Evolutionary conservation across 1,284 basidiomycete genomes (phyloP).

Genomic region (Pulveroboletus sp.): DNA sequence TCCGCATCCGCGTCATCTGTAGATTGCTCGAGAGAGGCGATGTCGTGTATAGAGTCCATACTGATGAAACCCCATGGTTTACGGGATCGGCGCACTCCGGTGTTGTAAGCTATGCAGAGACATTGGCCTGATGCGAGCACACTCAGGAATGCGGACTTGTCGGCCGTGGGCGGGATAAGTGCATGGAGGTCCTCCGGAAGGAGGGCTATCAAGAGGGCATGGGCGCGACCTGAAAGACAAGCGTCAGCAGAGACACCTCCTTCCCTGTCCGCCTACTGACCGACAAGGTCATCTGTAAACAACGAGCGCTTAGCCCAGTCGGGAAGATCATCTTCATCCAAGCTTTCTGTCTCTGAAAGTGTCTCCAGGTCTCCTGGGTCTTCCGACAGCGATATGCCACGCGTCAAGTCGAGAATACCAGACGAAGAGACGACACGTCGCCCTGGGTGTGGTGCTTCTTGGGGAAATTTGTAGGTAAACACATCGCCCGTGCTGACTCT

Average conservation of each 20-base stretch:
- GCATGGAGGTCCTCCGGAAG: conserved; percentile 49
- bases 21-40: conserved; percentile 59
- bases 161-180: conserved; percentile 44
- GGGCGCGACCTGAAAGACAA: conserved; percentile 52
- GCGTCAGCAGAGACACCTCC: not conserved
- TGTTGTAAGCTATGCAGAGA: conserved; percentile 80
- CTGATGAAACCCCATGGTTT: conserved; percentile 89
- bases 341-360: conserved; percentile 51
- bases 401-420: conserved; percentile 53
- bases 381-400: conserved; percentile 50
- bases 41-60: conserved; percentile 75
- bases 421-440: conserved; percentile 52
- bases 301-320: conserved; percentile 66
- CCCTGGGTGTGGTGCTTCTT: conserved; percentile 24
- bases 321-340: conserved; percentile 54
- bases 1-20: conserved; percentile 41
- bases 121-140: conserved; percentile 76
- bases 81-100: conserved; percentile 72
- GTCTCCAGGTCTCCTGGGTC: conserved; percentile 58
- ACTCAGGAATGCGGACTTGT: conserved; percentile 50
- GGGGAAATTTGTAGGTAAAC: conserved; percentile 34
- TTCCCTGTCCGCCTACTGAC: conserved; percentile 41
- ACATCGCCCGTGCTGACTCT: conserved; percentile 54
- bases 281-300: conserved; percentile 57
- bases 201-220: conserved; percentile 51